Conservation (phyloP, 2,329 filamentous ascomycete genomes). For the Tolypocladium tundrense region DNA sequence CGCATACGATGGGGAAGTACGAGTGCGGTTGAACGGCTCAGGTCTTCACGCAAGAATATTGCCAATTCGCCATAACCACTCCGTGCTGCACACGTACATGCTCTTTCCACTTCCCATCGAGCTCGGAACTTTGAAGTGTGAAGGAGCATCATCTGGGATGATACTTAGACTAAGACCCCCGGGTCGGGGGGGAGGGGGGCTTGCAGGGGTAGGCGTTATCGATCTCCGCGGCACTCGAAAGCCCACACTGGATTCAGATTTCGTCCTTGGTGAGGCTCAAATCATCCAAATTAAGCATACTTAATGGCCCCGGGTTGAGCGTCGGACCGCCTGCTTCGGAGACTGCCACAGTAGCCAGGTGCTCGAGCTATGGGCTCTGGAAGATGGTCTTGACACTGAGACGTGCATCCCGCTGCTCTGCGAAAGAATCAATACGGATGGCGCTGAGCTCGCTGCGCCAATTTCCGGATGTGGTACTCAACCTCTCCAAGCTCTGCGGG, state of each 20-base stretch:
- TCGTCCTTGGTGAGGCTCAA: not conserved
- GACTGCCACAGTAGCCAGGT: not conserved
- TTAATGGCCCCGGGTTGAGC: not conserved
- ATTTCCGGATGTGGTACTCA: constrained; percentile 4
- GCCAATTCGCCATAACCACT: too few relatives aligned
- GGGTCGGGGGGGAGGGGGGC: constrained; percentile 18
- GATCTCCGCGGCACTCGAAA: not conserved
- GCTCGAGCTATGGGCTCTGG: constrained; percentile 6
- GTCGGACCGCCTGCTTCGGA: not conserved
- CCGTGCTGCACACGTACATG: too few relatives aligned
- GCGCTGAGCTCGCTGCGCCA: constrained; percentile 6
- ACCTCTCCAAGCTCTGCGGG: constrained; percentile 12
- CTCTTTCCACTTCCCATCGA: too few relatives aligned
- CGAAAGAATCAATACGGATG: constrained; percentile 8
- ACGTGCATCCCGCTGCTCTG: constrained; percentile 1
- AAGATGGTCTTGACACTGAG: constrained; percentile 9
- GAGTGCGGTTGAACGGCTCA: not conserved
- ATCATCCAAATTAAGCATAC: not conserved
- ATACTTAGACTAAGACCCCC: constrained; percentile 13
- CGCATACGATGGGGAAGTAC: too few relatives aligned
- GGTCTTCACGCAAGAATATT: too few relatives aligned
- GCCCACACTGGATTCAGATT: not conserved
- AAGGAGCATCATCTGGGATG: too few relatives aligned
- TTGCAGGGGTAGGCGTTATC: constrained; percentile 19
- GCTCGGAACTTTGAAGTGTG: too few relatives aligned